These are phyloP conservation scores for Harrya chromipes DNA, from an alignment of 768 basidiomycete species.

Conservation along the genomic window DNA sequence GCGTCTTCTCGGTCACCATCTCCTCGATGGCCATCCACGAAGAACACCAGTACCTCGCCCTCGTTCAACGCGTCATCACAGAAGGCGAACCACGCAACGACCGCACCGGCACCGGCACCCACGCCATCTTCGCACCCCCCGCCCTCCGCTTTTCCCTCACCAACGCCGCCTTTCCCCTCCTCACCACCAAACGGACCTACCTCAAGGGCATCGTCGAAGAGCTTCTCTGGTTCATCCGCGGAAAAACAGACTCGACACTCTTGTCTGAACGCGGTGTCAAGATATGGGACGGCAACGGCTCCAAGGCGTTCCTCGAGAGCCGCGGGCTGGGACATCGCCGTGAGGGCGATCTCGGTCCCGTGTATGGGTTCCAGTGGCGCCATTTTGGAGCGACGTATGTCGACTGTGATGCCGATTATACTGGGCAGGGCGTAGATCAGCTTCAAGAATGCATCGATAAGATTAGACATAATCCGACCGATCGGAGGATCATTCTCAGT, in stretches of 20 bases:
- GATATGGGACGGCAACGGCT: constrained; percentile 98
- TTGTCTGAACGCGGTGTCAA: constrained; percentile 82
- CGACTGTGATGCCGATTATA: constrained; percentile 73
- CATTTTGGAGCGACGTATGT: constrained; percentile 87
- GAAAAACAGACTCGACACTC: constrained; percentile 75
- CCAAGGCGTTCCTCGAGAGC: constrained; percentile 79
- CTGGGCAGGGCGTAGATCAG: constrained; percentile 89
- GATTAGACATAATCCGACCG: constrained; percentile 90
- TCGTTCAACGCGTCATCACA: constrained; percentile 74
- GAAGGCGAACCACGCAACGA: constrained; percentile 80
- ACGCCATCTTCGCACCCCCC: constrained; percentile 89
- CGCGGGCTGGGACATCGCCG: constrained; percentile 80
- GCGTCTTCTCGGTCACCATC: constrained; percentile 10
- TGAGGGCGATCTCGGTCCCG: constrained; percentile 93
- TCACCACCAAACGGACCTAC: constrained; percentile 96
- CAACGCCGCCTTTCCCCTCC: constrained; percentile 72
- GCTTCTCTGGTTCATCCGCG: constrained; percentile 90
- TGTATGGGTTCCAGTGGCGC: constrained; percentile 97
- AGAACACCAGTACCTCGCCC: constrained; percentile 84
- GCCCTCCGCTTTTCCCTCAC: constrained; percentile 86
- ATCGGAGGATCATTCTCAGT: constrained; percentile 89
- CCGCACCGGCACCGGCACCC: constrained; percentile 92
- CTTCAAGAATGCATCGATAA: constrained; percentile 84
- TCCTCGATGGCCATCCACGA: constrained; percentile 49
- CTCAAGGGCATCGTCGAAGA: constrained; percentile 89